Base-by-base conservation (phyloP, 495 filamentous ascomycete genomes). In the Hypoxylon cercidicola region DNA sequence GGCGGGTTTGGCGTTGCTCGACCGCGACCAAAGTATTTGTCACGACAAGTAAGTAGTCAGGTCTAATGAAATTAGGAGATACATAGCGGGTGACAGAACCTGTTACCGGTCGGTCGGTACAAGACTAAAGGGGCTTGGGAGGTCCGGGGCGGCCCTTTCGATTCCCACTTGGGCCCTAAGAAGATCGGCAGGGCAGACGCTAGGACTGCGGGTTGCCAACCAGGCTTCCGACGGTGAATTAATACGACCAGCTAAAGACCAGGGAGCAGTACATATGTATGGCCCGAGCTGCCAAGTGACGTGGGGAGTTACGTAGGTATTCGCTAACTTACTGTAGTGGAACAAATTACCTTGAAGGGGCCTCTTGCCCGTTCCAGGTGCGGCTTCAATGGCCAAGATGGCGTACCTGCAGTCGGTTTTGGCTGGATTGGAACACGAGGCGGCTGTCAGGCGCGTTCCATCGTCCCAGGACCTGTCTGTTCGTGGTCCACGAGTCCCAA, bases 381-480 rank as follows among this genome's bases (percentile, higher is more conserved):
- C 30, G 30, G 30, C 30, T 32, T 10, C 4, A 46, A 60, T 45
- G 45, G 39, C 28, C 51, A 49, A 54, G 51, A 56, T 40, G 52
- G 61, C 50, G 61, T 52, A 69, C 56, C 66, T 66, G 57, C 66
- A 61, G 61, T 39, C 21, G 25, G 30, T 18, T 49, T 65, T 58
- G 52, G 61, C 35, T 66, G 62, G 60, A 43, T 59, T 69, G 53
- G 66, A 69, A 69, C 66, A 69, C 66, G 66, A 69, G 66, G 66
- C 66, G 62, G 57, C 66, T 65, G 57, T 51, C 52, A 57, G 44
- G 61, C 62, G 60, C 43, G 60, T 69, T 61, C 55, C 66, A 65
- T 69, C 56, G 66, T 69, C 47, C 66, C 61, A 69, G 52, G 50
- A 41, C 43, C 46, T 51, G 48, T 40, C 32, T 9, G 40, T 57